A percentile compares a stretch with the other conserved stretches of the same genome.
phyloP scores from a whole-genome alignment of 106 monocot genomes.

The Posidonia australis region DNA sequence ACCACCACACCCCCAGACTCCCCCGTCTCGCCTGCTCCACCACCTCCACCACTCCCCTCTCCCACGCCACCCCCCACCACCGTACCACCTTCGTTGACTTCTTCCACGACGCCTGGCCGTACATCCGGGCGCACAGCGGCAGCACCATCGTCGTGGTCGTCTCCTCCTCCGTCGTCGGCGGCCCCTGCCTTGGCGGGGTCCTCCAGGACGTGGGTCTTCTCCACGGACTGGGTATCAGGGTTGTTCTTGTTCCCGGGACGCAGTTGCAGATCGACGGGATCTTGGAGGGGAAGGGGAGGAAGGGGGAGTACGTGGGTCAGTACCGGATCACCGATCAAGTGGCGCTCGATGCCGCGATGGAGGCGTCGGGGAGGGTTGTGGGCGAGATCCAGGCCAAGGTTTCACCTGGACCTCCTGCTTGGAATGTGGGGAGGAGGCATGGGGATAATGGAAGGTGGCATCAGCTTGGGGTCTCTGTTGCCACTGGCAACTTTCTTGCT shows the following conservation, averaged over 20 bases:
- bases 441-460: no score
- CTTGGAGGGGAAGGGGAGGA: conserved; percentile 3
- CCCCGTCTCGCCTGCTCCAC: no score
- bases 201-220: conserved; percentile 6
- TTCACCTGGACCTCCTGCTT: background rate
- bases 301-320: background rate
- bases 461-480: no score
- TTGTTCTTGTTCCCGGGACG: conserved; percentile 5
- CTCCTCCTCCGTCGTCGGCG: background rate
- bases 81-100: background rate
- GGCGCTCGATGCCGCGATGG: background rate
- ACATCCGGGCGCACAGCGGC: background rate
- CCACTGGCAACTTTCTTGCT: conserved; percentile 3
- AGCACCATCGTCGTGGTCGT: conserved; percentile 1
- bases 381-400: background rate
- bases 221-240: background rate
- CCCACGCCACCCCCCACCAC: no score
- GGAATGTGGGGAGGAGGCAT: background rate
- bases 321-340: background rate
- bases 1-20: no score
- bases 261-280: conserved; percentile 16
- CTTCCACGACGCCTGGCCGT: conserved; percentile 69
- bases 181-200: background rate
- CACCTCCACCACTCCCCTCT: no score
- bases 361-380: background rate